phyloP scores from a whole-genome alignment of 2,329 filamentous ascomycete genomes.

The Fusarium globosum region DNA sequence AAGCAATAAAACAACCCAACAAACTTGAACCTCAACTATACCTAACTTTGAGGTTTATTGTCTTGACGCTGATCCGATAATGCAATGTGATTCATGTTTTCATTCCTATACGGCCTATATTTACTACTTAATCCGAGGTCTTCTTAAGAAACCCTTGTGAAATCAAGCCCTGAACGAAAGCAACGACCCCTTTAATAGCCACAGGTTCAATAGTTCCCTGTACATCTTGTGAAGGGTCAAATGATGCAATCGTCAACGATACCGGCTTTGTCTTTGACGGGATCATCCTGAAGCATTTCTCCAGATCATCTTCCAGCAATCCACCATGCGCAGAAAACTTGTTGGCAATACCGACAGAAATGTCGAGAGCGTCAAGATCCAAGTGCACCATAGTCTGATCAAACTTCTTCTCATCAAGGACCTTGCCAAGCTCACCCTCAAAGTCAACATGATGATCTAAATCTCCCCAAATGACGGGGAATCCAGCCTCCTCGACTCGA shows the following conservation, averaged over 20 bases:
- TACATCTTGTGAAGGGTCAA: conserved; percentile 38
- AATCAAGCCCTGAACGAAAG: conserved; percentile 27
- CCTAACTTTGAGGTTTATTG: background rate
- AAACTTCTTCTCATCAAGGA: conserved; percentile 23
- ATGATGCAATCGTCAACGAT: conserved; percentile 32
- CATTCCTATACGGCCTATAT: background rate
- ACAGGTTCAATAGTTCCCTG: conserved; percentile 29
- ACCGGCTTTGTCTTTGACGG: conserved; percentile 23
- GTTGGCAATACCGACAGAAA: conserved; percentile 50
- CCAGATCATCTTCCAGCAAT: conserved; percentile 43
- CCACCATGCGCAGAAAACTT: conserved; percentile 51
- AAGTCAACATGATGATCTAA: conserved; percentile 24
- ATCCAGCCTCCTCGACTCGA: conserved; percentile 44
- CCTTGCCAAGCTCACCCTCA: conserved; percentile 10
- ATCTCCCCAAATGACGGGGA: conserved; percentile 47
- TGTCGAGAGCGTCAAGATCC: conserved; percentile 51
- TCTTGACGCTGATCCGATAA: background rate
- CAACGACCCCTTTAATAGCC: conserved; percentile 20
- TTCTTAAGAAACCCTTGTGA: conserved; percentile 12
- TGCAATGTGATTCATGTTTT: background rate
- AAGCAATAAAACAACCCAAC: background rate
- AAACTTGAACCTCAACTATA: background rate
- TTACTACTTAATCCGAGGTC: background rate
- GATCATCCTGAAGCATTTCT: conserved; percentile 33
- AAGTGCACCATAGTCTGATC: conserved; percentile 48